phyloP scores from a whole-genome alignment of 192 early-diverging fungal genomes.

The Lobosporangium transversale region DNA sequence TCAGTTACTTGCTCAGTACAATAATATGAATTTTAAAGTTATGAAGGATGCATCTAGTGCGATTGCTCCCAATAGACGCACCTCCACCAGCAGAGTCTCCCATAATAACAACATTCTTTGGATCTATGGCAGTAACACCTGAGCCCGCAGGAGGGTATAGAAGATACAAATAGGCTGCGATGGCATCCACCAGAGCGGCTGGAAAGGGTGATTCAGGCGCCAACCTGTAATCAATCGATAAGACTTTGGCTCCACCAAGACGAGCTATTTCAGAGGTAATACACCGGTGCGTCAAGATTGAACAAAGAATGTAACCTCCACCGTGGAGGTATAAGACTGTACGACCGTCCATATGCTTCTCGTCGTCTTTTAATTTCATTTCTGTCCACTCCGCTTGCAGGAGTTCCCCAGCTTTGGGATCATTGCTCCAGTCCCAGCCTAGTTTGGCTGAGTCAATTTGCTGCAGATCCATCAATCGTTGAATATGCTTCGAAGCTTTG shows the following conservation, averaged over 20 bases:
- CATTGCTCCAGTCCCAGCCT: constrained; percentile 60
- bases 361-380: constrained; percentile 23
- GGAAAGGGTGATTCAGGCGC: constrained; percentile 87
- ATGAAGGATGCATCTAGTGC: not conserved
- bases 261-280: constrained; percentile 60
- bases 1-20: not conserved
- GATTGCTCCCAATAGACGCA: not conserved
- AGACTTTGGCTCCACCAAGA: constrained; percentile 54
- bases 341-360: constrained; percentile 48
- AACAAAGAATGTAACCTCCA: constrained; percentile 68
- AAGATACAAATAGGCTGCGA: constrained; percentile 78
- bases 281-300: constrained; percentile 47
- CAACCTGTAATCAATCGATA: constrained; percentile 80
- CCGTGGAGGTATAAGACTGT: constrained; percentile 82
- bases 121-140: constrained; percentile 56
- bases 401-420: constrained; percentile 13
- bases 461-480: constrained; percentile 29
- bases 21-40: constrained; percentile 35
- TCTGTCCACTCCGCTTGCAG: constrained; percentile 58
- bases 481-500: constrained; percentile 43
- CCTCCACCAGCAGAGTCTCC: constrained; percentile 80
- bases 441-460: constrained; percentile 45
- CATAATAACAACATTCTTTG: constrained; percentile 67
- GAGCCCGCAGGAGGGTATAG: constrained; percentile 59
- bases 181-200: constrained; percentile 80